phyloP scores from a whole-genome alignment of 257 asterid genomes.

The Lithospermum erythrorhizon region DNA sequence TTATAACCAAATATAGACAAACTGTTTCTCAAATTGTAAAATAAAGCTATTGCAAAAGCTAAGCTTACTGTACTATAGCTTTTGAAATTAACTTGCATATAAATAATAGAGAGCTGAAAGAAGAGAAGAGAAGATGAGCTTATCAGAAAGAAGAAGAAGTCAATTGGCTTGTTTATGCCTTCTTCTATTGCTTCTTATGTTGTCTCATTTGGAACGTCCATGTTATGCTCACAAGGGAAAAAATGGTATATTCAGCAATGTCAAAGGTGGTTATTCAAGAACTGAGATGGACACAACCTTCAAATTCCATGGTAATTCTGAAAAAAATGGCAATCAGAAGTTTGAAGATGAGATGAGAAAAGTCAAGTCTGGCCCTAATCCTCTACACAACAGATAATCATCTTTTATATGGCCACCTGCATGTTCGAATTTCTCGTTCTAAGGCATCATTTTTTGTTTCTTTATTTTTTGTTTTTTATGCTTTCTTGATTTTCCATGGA shows the following conservation, averaged over 20 bases:
- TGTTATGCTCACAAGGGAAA: slow-evolving; percentile 27
- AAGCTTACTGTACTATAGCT: no score
- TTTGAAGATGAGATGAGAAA: slow-evolving; percentile 65
- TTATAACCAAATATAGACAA: neutral
- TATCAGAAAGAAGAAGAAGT: slow-evolving; percentile 16
- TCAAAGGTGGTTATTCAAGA: slow-evolving; percentile 19
- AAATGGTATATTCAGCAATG: slow-evolving; percentile 18
- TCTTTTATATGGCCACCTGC: neutral
- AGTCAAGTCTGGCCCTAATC: slow-evolving; percentile 84
- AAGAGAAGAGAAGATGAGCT: slow-evolving; percentile 26
- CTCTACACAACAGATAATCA: slow-evolving; percentile 88
- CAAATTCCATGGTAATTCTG: slow-evolving; percentile 17
- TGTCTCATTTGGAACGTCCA: slow-evolving; percentile 26
- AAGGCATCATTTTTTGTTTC: slow-evolving; percentile 15
- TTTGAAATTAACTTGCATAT: slow-evolving; percentile 15
- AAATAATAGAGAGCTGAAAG: slow-evolving; percentile 9
- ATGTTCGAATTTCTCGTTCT: slow-evolving; percentile 36
- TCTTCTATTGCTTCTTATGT: slow-evolving; percentile 32
- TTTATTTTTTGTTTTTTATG: neutral
- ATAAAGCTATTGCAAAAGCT: neutral
- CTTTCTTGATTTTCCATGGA: no score
- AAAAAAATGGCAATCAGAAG: slow-evolving; percentile 16
- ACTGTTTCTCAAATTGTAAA: neutral
- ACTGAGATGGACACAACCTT: slow-evolving; percentile 9
- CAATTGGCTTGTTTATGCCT: slow-evolving; percentile 20